A percentile compares a stretch with the other conserved stretches of the same genome.
Conservation (phyloP, 169 alveolate species). For the Neospora caninum region DNA sequence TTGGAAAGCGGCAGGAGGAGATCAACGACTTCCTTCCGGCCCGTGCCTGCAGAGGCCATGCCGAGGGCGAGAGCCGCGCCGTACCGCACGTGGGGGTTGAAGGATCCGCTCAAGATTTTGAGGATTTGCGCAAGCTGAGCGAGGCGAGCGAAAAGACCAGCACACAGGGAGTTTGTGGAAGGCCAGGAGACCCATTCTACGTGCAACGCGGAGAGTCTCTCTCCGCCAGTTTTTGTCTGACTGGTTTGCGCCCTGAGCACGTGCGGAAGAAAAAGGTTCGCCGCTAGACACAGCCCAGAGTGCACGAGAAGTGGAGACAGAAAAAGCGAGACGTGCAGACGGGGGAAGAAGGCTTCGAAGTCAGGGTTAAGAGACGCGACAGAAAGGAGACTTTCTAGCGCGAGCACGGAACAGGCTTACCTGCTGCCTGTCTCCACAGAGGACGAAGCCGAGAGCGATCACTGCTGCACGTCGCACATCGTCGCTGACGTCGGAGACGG, state of each 20-base stretch:
- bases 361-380: background rate
- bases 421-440: slow-evolving; percentile 72
- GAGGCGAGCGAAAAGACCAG: background rate
- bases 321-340: background rate
- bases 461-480: slow-evolving; percentile 99
- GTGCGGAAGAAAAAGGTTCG: background rate
- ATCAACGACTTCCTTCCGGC: slow-evolving; percentile 87
- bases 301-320: background rate
- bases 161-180: background rate
- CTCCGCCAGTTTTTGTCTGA: too few relatives aligned
- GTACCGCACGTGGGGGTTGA: slow-evolving; percentile 98
- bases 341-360: background rate
- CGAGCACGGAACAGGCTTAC: background rate
- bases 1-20: slow-evolving; percentile 92
- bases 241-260: background rate
- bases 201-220: background rate
- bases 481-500: slow-evolving; percentile 98
- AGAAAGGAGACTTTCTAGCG: background rate
- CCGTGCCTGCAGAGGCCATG: slow-evolving; percentile 91
- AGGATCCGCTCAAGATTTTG: slow-evolving; percentile 75
- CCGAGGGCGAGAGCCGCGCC: slow-evolving; percentile 99
- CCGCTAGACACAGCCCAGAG: background rate
- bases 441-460: slow-evolving; percentile 83
- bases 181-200: background rate
- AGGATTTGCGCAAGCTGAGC: slow-evolving; percentile 56